Evolutionary conservation across 2,329 filamentous ascomycete genomes (phyloP).

Genomic region (Aspergillus fumigatiaffinis): DNA sequence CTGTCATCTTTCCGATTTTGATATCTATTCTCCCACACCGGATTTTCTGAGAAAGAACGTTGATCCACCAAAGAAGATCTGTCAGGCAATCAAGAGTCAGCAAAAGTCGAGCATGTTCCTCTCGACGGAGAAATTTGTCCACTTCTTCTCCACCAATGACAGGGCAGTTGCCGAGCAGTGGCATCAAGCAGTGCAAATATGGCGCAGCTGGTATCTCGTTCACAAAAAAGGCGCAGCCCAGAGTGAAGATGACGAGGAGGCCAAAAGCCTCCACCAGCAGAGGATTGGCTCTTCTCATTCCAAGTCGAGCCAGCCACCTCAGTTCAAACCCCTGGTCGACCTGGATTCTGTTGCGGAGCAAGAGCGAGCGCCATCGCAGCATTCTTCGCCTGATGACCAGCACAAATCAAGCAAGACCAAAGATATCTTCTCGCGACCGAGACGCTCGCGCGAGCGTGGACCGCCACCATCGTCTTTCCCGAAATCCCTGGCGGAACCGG

Average conservation of each 20-base stretch:
- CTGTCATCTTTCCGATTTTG: constrained; percentile 87
- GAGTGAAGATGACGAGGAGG: constrained; percentile 3
- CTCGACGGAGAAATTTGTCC: constrained; percentile 79
- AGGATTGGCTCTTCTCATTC: constrained; percentile 24
- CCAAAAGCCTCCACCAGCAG: constrained; percentile 16
- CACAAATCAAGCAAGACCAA: constrained; percentile 12
- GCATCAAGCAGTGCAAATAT: constrained; percentile 67
- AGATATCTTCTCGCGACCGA: constrained; percentile 25
- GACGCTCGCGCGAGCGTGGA: constrained; percentile 24
- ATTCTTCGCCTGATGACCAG: constrained; percentile 15
- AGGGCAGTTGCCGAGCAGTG: constrained; percentile 62
- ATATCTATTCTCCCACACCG: constrained; percentile 76
- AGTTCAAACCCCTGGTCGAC: constrained; percentile 66
- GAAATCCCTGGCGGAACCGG: constrained; percentile 22
- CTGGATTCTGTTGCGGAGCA: constrained; percentile 44
- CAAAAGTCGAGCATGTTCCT: constrained; percentile 82
- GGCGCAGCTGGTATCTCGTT: constrained; percentile 90
- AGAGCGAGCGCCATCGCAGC: constrained; percentile 22
- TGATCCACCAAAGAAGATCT: constrained; percentile 78
- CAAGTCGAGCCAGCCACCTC: constrained; percentile 23
- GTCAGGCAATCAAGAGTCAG: constrained; percentile 87
- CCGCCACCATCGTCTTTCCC: constrained; percentile 29
- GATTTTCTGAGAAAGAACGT: constrained; percentile 66
- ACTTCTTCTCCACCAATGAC: constrained; percentile 86
- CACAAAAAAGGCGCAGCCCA: constrained; percentile 62